Conservation (phyloP, 441 rosid genomes). For the Codiaeum variegatum region DNA sequence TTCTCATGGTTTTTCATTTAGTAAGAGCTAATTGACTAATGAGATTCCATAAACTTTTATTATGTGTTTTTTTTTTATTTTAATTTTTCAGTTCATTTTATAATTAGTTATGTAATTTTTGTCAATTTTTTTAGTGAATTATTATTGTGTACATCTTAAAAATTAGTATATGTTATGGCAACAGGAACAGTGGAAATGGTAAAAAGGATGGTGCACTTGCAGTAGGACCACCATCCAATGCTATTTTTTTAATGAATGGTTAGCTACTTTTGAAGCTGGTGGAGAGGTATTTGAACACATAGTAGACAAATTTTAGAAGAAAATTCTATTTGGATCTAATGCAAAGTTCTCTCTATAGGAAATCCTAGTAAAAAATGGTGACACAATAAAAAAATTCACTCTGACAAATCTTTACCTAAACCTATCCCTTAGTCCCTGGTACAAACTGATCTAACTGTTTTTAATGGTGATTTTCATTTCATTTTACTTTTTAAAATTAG, state of each 20-base stretch:
- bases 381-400: conserved; percentile 91
- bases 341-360: conserved; percentile 45
- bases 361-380: conserved; percentile 69
- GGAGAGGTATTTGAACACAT: conserved; percentile 65
- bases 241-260: conserved; percentile 89
- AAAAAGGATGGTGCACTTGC: conserved; percentile 37
- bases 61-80: no score
- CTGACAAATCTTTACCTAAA: conserved; percentile 60
- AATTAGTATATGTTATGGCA: conserved; percentile 21
- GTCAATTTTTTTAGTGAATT: conserved; percentile 6
- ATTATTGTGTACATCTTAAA: background rate
- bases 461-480: no score
- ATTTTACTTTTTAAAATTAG: no score
- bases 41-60: no score
- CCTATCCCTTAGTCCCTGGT: conserved; percentile 98
- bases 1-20: no score
- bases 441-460: no score
- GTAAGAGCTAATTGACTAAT: no score
- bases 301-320: background rate
- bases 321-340: conserved; percentile 11
- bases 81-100: no score
- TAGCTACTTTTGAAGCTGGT: conserved; percentile 89
- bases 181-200: conserved; percentile 38
- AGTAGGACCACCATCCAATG: conserved; percentile 55
- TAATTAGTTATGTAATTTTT: no score